Percentiles rank a stretch among this genome's conserved stretches.
phyloP scores from a whole-genome alignment of 495 filamentous ascomycete genomes.

The Xylaria castorea region DNA sequence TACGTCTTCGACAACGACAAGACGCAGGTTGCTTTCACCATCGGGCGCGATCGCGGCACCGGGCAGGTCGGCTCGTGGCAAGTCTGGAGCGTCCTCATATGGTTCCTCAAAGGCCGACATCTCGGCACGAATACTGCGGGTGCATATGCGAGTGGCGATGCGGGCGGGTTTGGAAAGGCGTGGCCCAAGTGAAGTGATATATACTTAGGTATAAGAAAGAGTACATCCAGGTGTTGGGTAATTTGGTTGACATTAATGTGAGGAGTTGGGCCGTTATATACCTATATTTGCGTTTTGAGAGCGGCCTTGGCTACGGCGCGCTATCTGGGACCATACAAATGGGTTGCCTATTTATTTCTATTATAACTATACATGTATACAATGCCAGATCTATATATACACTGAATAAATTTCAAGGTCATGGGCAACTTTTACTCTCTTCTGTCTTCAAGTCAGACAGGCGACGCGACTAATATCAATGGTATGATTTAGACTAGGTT shows the following conservation, averaged over 20 bases:
- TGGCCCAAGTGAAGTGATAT: slow-evolving; percentile 24
- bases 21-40: slow-evolving; percentile 28
- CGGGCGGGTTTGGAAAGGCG: slow-evolving; percentile 26
- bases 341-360: neutral
- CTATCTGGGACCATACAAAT: neutral
- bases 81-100: slow-evolving; percentile 53
- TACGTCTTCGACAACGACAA: slow-evolving; percentile 34
- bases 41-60: slow-evolving; percentile 53
- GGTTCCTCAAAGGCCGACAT: slow-evolving; percentile 52
- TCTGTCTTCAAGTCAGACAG: neutral
- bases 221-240: neutral
- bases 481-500: neutral
- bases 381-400: neutral
- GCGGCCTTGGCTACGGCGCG: neutral
- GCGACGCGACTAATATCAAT: neutral
- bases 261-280: neutral
- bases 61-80: slow-evolving; percentile 57
- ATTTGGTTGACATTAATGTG: neutral
- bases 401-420: neutral
- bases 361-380: neutral
- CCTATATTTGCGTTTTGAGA: neutral
- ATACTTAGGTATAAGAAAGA: neutral
- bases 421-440: neutral
- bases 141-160: slow-evolving; percentile 30
- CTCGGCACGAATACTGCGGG: slow-evolving; percentile 39